Evolutionary conservation across 2,329 filamentous ascomycete genomes (phyloP), one percentile per base, ranked within the genome.

Genomic region (Nothophaeocryptopus gaeumannii): DNA sequence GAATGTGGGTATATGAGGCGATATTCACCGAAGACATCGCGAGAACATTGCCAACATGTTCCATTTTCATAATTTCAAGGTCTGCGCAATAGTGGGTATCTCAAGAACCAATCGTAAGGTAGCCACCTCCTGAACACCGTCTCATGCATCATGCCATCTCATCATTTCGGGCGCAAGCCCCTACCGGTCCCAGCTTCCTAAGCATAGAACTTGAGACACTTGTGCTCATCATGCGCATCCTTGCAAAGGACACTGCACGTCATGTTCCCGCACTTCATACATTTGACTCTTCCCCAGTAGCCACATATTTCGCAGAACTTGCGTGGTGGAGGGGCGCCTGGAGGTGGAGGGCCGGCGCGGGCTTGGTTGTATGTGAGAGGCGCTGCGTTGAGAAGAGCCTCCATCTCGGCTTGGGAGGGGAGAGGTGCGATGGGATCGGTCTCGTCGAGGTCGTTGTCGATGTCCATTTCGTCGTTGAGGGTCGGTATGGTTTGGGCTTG

Each of bases 201-300:
- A 46, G 64, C 66, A 52, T 68, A 70, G 50, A 70, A 68, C 61
- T 84, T 75, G 50, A 82, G 79, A 54, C 88, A 78, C 59, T 84
- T 85, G 60, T 86, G 86, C 67, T 88, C 85, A 46, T 83, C 78
- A 67, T 92, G 88, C 54, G 79, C 75, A 63, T 83, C 82, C 60
- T 89, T 76, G 62, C 88, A 91, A 51, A 88, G 84, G 58, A 91
- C 68, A 34, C 86, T 86, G 67, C 88, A 92, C n/a, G 88, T 83
- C 61, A 84, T 77, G 39, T 80, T 80, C n/a, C 86, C 86, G 70
- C 88, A 92, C 72, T 86, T 88, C 67, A 84, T 79, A 71, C 88
- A 92, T 68, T 78, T 80, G 39, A 89, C 83, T 35, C 83, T 74
- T 2, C 87, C 88, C 87, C 88, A 91, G 69, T 90, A 91, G 11